Percentiles rank a stretch among this genome's conserved stretches.
Conservation (phyloP, 257 asterid genomes). For the Rhazya stricta region DNA sequence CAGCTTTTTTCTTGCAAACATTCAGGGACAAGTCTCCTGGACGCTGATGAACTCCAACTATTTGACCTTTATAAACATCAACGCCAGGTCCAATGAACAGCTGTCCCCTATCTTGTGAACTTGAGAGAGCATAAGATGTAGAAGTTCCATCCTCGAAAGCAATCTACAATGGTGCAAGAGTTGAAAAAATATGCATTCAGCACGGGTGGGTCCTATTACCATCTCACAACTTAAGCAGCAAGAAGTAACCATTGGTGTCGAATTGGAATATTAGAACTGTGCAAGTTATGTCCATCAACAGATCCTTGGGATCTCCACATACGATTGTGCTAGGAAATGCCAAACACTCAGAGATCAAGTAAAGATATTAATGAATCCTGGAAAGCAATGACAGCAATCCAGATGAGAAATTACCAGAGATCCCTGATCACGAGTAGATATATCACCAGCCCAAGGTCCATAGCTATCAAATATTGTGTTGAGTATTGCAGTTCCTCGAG, state of each 20-base stretch:
- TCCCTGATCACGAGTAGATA: conserved; percentile 89
- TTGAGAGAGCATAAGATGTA: conserved; percentile 78
- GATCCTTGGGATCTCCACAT: background rate
- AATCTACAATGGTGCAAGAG: conserved; percentile 37
- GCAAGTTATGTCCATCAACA: background rate
- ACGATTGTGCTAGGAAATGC: background rate
- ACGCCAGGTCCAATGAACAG: conserved; percentile 80
- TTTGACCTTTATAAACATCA: conserved; percentile 91
- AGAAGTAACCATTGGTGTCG: background rate
- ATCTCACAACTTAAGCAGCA: background rate
- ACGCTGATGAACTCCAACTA: conserved; percentile 93
- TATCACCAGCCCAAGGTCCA: conserved; percentile 96
- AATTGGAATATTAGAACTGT: background rate
- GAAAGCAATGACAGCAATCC: background rate
- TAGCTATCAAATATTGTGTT: conserved; percentile 86
- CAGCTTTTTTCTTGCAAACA: conserved; percentile 96
- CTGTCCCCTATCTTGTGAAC: conserved; percentile 96
- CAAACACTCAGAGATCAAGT: background rate
- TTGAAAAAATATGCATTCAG: background rate
- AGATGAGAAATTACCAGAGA: conserved; percentile 60
- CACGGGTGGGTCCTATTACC: background rate
- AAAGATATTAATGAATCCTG: background rate
- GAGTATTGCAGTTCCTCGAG: conserved; percentile 95
- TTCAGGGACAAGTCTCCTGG: conserved; percentile 90
- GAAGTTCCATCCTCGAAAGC: conserved; percentile 92